Evolutionary conservation across 2,329 filamentous ascomycete genomes (phyloP).

Genomic region (Cladophialophora immunda): DNA sequence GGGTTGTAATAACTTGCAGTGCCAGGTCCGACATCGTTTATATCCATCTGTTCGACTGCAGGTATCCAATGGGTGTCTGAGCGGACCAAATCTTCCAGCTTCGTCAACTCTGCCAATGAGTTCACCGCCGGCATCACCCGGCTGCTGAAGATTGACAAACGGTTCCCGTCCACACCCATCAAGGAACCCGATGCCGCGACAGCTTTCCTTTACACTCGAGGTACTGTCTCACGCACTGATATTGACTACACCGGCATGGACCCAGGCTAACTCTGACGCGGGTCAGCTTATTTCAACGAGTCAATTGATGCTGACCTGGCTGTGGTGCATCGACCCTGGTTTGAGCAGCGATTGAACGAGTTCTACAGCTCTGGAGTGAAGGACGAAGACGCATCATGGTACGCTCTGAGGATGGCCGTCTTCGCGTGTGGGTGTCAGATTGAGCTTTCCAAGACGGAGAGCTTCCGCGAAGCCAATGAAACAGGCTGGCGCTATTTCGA

Average conservation of each 20-base stretch:
- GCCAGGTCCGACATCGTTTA: background rate
- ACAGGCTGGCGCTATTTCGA: background rate
- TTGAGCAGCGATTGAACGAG: constrained; percentile 3
- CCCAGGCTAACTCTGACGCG: background rate
- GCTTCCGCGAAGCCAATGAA: constrained; percentile 1
- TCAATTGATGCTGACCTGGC: background rate
- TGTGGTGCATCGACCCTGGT: constrained; percentile 17
- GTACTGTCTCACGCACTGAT: too few relatives aligned
- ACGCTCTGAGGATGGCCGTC: background rate
- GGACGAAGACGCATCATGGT: constrained; percentile 7
- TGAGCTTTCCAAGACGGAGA: constrained; percentile 2
- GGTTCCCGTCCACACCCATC: background rate
- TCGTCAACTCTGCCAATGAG: background rate
- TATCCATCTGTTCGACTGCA: background rate
- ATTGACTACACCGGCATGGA: too few relatives aligned
- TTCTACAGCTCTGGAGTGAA: background rate
- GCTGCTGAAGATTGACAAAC: background rate
- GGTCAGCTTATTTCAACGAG: constrained; percentile 14
- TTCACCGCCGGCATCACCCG: background rate
- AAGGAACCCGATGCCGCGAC: background rate
- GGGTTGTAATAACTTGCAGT: background rate
- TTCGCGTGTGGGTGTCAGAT: constrained; percentile 9
- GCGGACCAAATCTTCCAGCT: background rate
- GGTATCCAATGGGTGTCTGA: background rate
- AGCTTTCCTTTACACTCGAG: background rate